phyloP scores from a whole-genome alignment of 2,329 filamentous ascomycete genomes.

The Xylariomycetidae sp. region DNA sequence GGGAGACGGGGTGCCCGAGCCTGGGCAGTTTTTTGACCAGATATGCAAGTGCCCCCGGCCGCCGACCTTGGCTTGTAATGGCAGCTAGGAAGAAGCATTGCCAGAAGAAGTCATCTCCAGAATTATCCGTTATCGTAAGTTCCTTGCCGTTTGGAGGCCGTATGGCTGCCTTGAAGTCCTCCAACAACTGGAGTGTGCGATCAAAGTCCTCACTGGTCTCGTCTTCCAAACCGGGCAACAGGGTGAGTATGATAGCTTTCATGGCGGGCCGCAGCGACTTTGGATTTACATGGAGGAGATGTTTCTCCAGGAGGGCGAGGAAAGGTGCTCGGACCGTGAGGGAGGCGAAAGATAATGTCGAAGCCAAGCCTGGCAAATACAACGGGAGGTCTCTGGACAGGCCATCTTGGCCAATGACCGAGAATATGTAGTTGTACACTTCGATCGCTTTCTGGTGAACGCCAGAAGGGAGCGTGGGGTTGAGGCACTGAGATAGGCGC shows the following conservation, averaged over 20 bases:
- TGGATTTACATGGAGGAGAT: slow-evolving; percentile 68
- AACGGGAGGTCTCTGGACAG: slow-evolving; percentile 76
- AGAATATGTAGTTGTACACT: slow-evolving; percentile 86
- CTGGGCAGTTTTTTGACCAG: slow-evolving; percentile 72
- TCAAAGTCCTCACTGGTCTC: slow-evolving; percentile 98
- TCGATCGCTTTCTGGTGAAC: slow-evolving; percentile 97
- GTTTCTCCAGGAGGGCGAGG: slow-evolving; percentile 73
- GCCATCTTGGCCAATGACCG: slow-evolving; percentile 73
- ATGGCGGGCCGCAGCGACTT: slow-evolving; percentile 74
- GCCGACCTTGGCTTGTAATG: slow-evolving; percentile 80
- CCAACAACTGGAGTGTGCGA: slow-evolving; percentile 70
- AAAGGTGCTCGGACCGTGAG: slow-evolving; percentile 83
- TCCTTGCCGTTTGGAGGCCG: slow-evolving; percentile 46
- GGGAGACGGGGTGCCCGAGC: slow-evolving; percentile 42
- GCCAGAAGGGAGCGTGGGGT: slow-evolving; percentile 85
- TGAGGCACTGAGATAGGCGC: slow-evolving; percentile 89
- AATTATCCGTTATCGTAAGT: slow-evolving; percentile 46
- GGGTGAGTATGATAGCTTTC: slow-evolving; percentile 82
- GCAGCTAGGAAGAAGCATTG: slow-evolving; percentile 93
- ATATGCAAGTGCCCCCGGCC: slow-evolving; percentile 84
- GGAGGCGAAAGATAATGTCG: slow-evolving; percentile 90
- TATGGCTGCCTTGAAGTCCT: slow-evolving; percentile 67
- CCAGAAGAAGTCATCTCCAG: slow-evolving; percentile 88
- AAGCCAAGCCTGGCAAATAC: slow-evolving; percentile 83
- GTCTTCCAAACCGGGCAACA: slow-evolving; percentile 88